phyloP scores from a whole-genome alignment of 1,284 basidiomycete species.

The Ceratobasidium theobromae region DNA sequence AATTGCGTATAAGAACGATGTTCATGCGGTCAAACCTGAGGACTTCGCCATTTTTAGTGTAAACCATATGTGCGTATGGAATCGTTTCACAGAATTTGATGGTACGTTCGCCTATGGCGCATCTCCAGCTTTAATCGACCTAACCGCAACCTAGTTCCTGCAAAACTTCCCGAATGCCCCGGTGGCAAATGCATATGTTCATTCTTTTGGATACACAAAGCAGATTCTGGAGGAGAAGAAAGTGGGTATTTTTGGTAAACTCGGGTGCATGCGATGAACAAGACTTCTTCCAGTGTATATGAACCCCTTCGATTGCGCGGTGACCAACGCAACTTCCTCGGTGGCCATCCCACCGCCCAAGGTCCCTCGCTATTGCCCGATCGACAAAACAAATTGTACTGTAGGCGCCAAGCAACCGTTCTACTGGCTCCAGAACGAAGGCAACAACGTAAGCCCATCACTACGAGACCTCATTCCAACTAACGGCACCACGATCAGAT shows the following conservation, averaged over 20 bases:
- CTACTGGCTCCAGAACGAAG: conserved; percentile 64
- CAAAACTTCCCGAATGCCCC: conserved; percentile 65
- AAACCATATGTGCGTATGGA: conserved; percentile 72
- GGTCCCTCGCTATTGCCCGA: conserved; percentile 55
- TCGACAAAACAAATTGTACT: conserved; percentile 63
- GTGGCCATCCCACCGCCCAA: conserved; percentile 55
- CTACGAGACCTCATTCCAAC: background rate
- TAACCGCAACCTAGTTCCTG: conserved; percentile 31
- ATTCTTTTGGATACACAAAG: conserved; percentile 68
- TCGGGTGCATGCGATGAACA: background rate
- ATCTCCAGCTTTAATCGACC: conserved; percentile 44
- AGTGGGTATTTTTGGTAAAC: conserved; percentile 44
- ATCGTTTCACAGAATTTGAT: conserved; percentile 60
- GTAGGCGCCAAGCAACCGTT: conserved; percentile 64
- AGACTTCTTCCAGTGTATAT: conserved; percentile 56
- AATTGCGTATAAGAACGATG: conserved; percentile 67
- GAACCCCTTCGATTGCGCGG: conserved; percentile 71
- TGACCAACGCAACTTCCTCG: conserved; percentile 53
- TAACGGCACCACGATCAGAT: conserved; percentile 44
- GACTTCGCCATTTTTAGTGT: conserved; percentile 71
- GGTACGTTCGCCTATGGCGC: conserved; percentile 42
- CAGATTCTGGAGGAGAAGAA: conserved; percentile 46
- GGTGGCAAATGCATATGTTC: conserved; percentile 64
- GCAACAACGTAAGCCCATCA: conserved; percentile 53
- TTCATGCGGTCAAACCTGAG: conserved; percentile 55